These are phyloP conservation scores for Malus hybrid DNA, from an alignment of 331 rosid genomes.

Conservation along the genomic window DNA sequence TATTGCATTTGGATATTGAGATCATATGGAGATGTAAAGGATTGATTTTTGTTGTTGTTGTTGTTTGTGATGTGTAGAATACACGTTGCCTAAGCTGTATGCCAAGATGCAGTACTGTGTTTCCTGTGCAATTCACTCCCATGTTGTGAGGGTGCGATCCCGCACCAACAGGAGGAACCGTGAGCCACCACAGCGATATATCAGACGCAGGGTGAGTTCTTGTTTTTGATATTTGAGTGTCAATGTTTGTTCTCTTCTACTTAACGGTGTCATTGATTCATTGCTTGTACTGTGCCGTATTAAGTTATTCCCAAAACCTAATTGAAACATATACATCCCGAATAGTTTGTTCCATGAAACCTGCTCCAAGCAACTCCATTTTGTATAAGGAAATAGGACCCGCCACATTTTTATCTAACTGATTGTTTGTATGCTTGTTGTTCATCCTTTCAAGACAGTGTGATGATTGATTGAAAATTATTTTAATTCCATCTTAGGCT, in stretches of 20 bases:
- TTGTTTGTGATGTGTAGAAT: constrained; percentile 32
- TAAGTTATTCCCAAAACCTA: neutral
- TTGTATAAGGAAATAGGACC: neutral
- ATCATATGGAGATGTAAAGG: neutral
- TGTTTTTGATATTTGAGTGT: too few species aligned
- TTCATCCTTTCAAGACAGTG: neutral
- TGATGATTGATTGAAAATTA: neutral
- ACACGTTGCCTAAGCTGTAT: constrained; percentile 86
- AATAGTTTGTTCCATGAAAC: neutral
- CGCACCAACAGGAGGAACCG: constrained; percentile 81
- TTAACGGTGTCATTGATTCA: neutral
- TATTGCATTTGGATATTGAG: neutral
- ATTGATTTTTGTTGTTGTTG: neutral
- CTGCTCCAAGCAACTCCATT: neutral
- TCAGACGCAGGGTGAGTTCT: constrained; percentile 67
- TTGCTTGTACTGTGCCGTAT: neutral
- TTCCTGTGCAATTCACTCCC: constrained; percentile 94
- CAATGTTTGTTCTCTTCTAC: neutral
- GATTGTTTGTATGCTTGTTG: neutral
- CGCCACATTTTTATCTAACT: neutral
- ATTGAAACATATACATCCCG: neutral
- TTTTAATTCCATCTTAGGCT: too few species aligned
- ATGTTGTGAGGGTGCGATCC: constrained; percentile 91
- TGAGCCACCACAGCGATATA: constrained; percentile 78
- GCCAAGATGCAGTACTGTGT: constrained; percentile 98